phyloP scores from a whole-genome alignment of 257 asterid species.

The Hygrophila difformis region DNA sequence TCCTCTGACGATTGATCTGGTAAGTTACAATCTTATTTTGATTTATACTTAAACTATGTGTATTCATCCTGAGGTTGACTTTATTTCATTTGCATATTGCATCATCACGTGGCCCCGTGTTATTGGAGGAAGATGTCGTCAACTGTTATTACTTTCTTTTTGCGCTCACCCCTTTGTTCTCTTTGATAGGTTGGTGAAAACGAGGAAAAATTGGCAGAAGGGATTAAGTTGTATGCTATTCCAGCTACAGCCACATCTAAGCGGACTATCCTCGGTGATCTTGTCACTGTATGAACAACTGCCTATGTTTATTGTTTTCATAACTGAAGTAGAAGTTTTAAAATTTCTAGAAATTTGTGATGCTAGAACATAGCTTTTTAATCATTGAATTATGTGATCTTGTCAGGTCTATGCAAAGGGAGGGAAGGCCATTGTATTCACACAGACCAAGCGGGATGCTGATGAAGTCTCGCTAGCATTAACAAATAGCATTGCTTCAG shows the following conservation, averaged over 20 bases:
- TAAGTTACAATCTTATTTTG: conserved; percentile 14
- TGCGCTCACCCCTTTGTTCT: conserved; percentile 6
- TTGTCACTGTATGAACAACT: conserved; percentile 69
- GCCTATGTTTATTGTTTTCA: too few species aligned
- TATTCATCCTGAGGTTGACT: not conserved
- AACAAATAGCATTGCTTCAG: conserved; percentile 74
- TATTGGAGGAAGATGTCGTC: not conserved
- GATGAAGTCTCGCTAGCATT: conserved; percentile 79
- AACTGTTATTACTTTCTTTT: not conserved
- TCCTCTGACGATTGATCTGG: conserved; percentile 88
- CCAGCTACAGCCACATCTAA: conserved; percentile 55
- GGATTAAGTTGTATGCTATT: conserved; percentile 77
- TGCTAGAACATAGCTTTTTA: conserved; percentile 3
- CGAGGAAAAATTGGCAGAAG: conserved; percentile 81
- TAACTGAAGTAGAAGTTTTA: too few species aligned
- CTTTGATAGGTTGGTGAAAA: conserved; percentile 61
- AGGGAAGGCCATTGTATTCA: conserved; percentile 86
- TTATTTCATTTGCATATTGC: not conserved
- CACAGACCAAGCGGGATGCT: conserved; percentile 93
- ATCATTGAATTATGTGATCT: conserved; percentile 1
- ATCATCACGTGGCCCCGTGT: not conserved
- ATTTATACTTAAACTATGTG: too few species aligned
- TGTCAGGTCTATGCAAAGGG: conserved; percentile 84
- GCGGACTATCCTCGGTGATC: conserved; percentile 69
- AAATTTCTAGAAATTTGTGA: too few species aligned